A percentile compares a stretch with the other conserved stretches of the same genome.
Evolutionary conservation across 2,329 filamentous ascomycete species (phyloP).

Genomic region (Whalleya microplaca): DNA sequence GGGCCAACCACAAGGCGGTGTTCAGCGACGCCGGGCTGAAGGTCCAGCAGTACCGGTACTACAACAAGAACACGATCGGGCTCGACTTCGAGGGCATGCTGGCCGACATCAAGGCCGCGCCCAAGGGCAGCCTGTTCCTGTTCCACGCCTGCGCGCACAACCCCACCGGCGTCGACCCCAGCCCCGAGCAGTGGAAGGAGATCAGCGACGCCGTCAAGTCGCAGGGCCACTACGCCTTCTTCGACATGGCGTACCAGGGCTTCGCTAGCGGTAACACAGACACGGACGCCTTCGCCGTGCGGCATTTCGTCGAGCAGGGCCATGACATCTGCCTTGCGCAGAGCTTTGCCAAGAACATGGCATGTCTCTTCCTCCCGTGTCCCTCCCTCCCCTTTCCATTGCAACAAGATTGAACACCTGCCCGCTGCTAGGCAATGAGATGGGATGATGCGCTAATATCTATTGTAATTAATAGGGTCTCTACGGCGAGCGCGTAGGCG

Average conservation of each 20-base stretch:
- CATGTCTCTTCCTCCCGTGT: conserved; percentile 41
- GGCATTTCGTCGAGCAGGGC: conserved; percentile 91
- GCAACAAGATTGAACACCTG: too few species aligned
- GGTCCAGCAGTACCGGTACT: conserved; percentile 97
- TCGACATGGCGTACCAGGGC: conserved; percentile 99
- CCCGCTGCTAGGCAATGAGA: background rate
- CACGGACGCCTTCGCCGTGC: conserved; percentile 89
- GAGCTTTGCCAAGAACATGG: conserved; percentile 99
- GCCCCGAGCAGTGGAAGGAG: conserved; percentile 86
- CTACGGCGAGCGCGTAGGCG: conserved; percentile 96
- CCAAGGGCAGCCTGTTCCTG: conserved; percentile 84
- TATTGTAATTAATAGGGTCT: conserved; percentile 65
- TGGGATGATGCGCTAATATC: background rate
- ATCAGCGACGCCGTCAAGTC: conserved; percentile 87
- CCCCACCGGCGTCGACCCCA: conserved; percentile 95
- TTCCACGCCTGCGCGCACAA: conserved; percentile 98
- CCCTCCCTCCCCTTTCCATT: background rate
- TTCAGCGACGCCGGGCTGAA: conserved; percentile 91
- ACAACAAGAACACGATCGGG: conserved; percentile 97
- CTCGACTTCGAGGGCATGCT: conserved; percentile 96
- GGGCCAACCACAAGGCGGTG: conserved; percentile 97
- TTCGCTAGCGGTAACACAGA: conserved; percentile 93
- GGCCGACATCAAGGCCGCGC: conserved; percentile 85
- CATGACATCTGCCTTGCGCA: conserved; percentile 88
- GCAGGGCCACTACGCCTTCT: conserved; percentile 90